Percentiles rank a stretch among this genome's conserved stretches.
Conservation (phyloP, 768 basidiomycete genomes). For the Suillus subaureus region DNA sequence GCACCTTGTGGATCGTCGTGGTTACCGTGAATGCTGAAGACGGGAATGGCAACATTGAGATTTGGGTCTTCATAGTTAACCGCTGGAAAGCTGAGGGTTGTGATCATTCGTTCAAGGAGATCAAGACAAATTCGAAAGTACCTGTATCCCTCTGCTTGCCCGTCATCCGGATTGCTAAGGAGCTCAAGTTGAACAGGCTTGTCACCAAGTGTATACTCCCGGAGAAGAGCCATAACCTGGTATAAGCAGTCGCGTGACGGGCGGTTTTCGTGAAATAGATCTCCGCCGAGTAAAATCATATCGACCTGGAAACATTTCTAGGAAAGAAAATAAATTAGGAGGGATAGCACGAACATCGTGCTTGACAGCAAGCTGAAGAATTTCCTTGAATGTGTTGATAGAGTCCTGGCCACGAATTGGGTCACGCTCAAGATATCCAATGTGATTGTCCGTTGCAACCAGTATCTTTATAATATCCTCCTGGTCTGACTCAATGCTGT, state of each 20-base stretch:
- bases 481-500: constrained; percentile 38
- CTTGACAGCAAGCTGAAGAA: constrained; percentile 88
- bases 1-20: constrained; percentile 99
- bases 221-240: constrained; percentile 83
- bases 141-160: constrained; percentile 84
- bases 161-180: constrained; percentile 90
- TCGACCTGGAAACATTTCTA: constrained; percentile 67
- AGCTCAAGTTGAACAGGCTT: constrained; percentile 90
- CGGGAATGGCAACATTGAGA: constrained; percentile 92
- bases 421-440: constrained; percentile 93
- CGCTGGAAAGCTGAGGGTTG: constrained; percentile 77
- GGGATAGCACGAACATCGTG: constrained; percentile 63
- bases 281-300: constrained; percentile 92
- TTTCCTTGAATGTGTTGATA: constrained; percentile 93
- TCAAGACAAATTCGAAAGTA: constrained; percentile 40
- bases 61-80: constrained; percentile 98
- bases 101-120: not conserved
- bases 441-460: constrained; percentile 94
- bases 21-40: constrained; percentile 99
- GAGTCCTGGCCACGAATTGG: constrained; percentile 94
- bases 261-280: constrained; percentile 97
- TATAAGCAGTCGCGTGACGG: constrained; percentile 90
- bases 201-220: constrained; percentile 89
- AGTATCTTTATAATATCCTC: constrained; percentile 80
- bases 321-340: not conserved